These are phyloP conservation scores for Trichomonas gallinae DNA, from an alignment of 208 protist genomes.

Conservation along the genomic window DNA sequence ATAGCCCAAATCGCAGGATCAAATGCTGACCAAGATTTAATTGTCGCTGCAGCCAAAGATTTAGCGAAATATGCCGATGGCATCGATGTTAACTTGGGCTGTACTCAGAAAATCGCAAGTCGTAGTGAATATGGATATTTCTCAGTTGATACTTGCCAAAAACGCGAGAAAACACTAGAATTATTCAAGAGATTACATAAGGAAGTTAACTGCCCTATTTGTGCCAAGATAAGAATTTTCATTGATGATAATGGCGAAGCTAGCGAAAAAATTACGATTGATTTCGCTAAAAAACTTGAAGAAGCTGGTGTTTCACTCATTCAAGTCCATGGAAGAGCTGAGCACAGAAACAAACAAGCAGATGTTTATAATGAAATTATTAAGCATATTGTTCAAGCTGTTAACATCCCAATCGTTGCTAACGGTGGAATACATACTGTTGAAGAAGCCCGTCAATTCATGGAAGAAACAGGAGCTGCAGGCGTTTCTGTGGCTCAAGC, in stretches of 20 bases:
- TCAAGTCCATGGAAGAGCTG: constrained; percentile 15
- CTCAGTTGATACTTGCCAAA: constrained; percentile 27
- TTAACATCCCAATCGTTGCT: constrained; percentile 23
- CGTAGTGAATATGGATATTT: constrained; percentile 40
- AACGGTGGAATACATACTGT: constrained; percentile 15
- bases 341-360: constrained; percentile 7
- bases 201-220: constrained; percentile 30
- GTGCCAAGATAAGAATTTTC: constrained; percentile 36
- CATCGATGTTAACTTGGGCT: constrained; percentile 43
- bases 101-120: constrained; percentile 39
- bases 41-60: constrained; percentile 1
- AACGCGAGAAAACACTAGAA: neutral
- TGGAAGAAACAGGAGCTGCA: neutral
- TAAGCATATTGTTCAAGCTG: neutral
- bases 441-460: neutral
- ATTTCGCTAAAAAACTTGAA: constrained; percentile 24
- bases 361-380: constrained; percentile 16
- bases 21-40: constrained; percentile 28
- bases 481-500: constrained; percentile 17
- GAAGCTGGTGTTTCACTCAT: constrained; percentile 17
- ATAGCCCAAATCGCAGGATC: constrained; percentile 34
- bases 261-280: neutral
- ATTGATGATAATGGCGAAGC: neutral
- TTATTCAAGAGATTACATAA: neutral
- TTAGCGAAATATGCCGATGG: constrained; percentile 21